Base-by-base conservation (phyloP, 192 early-diverging fungal species). In the Allomyces arbusculus region DNA sequence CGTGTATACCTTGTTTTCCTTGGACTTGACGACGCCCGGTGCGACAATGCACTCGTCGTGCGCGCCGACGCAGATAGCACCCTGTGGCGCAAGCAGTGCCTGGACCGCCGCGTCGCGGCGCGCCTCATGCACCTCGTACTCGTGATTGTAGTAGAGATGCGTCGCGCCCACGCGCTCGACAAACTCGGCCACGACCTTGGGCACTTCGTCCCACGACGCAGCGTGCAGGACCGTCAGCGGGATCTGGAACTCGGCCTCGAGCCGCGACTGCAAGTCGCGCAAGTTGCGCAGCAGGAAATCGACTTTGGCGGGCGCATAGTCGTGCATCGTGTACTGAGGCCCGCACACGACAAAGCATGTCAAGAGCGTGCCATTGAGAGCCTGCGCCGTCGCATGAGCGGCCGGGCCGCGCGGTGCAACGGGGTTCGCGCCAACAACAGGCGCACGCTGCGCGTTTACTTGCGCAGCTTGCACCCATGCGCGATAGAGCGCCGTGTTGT, bases 21-120 rank as follows among this genome's bases (percentile, higher is more conserved):
- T 83, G 19, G 80, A 81, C 26, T 62, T 69, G 6, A 82, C 67
- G 11, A 68, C 65, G 16, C 72, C 73, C 6, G 86, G 85, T 11
- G 70, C 68, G 3, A 84, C 67, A 22, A 86, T 68, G 63, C 80
- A 79, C 72, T 86, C 82, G 68, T 84, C 82, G n/a, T 86, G 74
- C 20, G 10, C 28, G 40, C 66, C 50, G 62, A 71, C 64, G 67
- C 77, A 64, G 33, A 63, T 67, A 8, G 78, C 50, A 4, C 66
- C 65, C 22, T 67, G 62, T 14, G 58, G 12, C 58, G 65, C 67
- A 1, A 68, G 28, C 4, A 75, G 23, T 20, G 64, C 40, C 66
- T 66, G 61, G 40, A 76, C 72, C 1, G 45, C 66, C 9, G 22
- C 64, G 65, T 83, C 80, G 43, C 82, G 70, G 24, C 64, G 62